Conservation (phyloP, 1,284 basidiomycete species). For the Tremellales sp. region DNA sequence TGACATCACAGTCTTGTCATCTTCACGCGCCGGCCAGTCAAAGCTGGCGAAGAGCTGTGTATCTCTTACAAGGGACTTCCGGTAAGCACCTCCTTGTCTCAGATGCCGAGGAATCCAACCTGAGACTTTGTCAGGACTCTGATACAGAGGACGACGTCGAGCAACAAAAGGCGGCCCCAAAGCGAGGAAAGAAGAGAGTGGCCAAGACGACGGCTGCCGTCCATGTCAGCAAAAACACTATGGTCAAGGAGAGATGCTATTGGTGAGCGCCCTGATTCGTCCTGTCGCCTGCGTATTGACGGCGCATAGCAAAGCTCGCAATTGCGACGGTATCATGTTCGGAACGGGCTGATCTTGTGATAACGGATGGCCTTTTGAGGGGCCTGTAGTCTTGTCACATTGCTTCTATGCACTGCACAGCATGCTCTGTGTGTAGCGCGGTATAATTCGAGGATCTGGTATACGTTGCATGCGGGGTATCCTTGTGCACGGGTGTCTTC, state of each 20-base stretch:
- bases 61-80: slow-evolving; percentile 69
- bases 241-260: background rate
- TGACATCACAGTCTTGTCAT: slow-evolving; percentile 54
- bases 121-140: too few species aligned
- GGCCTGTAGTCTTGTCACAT: too few species aligned
- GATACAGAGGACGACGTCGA: background rate
- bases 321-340: slow-evolving; percentile 1
- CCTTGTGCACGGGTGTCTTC: too few species aligned
- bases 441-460: too few species aligned
- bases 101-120: too few species aligned
- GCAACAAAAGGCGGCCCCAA: slow-evolving; percentile 5
- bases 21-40: slow-evolving; percentile 64
- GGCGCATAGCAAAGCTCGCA: background rate
- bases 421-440: too few species aligned
- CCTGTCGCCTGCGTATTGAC: background rate
- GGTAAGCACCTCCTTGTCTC: too few species aligned
- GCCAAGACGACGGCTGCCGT: slow-evolving; percentile 16
- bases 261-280: background rate
- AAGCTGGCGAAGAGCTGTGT: slow-evolving; percentile 67
- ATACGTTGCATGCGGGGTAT: too few species aligned
- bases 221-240: slow-evolving; percentile 7
- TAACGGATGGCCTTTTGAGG: too few species aligned
- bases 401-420: too few species aligned
- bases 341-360: too few species aligned
- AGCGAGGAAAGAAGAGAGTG: slow-evolving; percentile 10